Base-by-base conservation (phyloP, 2,329 filamentous ascomycete genomes). In the Penicillium nordicum region DNA sequence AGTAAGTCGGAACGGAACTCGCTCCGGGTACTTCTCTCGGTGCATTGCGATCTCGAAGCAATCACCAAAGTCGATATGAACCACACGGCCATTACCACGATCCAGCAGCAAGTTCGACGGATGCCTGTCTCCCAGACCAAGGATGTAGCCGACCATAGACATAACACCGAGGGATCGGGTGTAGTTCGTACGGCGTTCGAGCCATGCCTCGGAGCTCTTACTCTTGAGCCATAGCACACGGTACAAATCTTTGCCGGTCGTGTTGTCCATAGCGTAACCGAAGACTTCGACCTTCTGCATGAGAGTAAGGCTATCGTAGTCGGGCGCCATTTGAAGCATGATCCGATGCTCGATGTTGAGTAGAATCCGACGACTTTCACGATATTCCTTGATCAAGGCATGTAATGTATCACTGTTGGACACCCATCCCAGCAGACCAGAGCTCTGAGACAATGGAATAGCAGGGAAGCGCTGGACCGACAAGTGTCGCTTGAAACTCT, bases 221-320 rank as follows among this genome's bases (percentile, higher is more conserved):
- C 91, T 96, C 84, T 99, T 99, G 65, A 99, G 83, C 94, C 95
- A 99, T 36, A 99, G 80, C 2, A 99, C 93, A 37, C 94, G 90
- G 76, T 99, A 99, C 27, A 99, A 81, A 77, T 99, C 94, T 73
- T 99, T 96, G 2, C 94, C 95, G 1, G 94, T 99, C 0, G 94
- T 99, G 73, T 99, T 99, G 77, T 99, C 95, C 58, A 99, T 86
- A 5, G 94, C 95, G 72, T 99, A 99, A 32, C 94, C 93, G 71
- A 99, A 99, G 11, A 99, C 94, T 74, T 99, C 95, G 0, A 99
- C 95, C 78, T 99, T 99, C 72, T 99, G 95, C 94, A 99, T 97
- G 36, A 99, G 84, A 0, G 95, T 97, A 45, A 99, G 85, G 68
- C 96, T 97, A 71, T 99, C 94, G 69, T 97, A 99, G 72, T 99